Evolutionary conservation across 306 rosid species (phyloP), one percentile per base, ranked within the genome.

Genomic region (Calophaca sinica): DNA sequence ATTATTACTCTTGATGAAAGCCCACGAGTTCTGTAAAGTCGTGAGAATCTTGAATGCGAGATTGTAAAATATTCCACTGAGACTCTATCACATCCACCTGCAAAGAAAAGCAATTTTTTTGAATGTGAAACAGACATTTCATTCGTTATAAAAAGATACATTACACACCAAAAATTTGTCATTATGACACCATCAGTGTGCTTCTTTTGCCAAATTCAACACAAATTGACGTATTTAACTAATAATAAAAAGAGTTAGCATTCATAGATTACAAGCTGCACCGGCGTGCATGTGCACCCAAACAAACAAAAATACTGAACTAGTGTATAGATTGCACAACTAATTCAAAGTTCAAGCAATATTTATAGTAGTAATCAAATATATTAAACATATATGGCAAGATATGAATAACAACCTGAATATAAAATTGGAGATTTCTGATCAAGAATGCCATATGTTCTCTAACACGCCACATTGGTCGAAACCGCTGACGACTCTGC

Each of bases 41-140:
- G 4, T 85, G 96, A 77, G 98, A 94, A 48, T 92, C 91, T 85
- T 91, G 96, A 84, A 94, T 91, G 75, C 81, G 97, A 72, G 88
- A 87, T 82, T 94, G 98, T 86, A 94, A 86, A 80, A 90, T 89
- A 65, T 92, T 92, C 98, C 99, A 92, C 26, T 92, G 98, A 58
- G 97, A 90, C 90, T 94, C 99, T 82, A 92, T 90, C 49, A 94
- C 97, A 76, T 94, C 99, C 84, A 90, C 98, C 98, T 94, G 83
- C 72, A 73, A 79, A n/a, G 52, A 73, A n/a, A 75, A 57, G 51
- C n/a, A n/a, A n/a, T n/a, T n/a, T 44, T 54, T 58, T 77, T 53
- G 68, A 76, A 52, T 57, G 45, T 48, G 32, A 71, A 39, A 70
- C n/a, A 51, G 50, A 42, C 45, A 12, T 8, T 12, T 20, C 35